Percentiles rank a stretch among this genome's conserved stretches.
Evolutionary conservation across 331 rosid species (phyloP).

Genomic region (Phaseolus coccineus): DNA sequence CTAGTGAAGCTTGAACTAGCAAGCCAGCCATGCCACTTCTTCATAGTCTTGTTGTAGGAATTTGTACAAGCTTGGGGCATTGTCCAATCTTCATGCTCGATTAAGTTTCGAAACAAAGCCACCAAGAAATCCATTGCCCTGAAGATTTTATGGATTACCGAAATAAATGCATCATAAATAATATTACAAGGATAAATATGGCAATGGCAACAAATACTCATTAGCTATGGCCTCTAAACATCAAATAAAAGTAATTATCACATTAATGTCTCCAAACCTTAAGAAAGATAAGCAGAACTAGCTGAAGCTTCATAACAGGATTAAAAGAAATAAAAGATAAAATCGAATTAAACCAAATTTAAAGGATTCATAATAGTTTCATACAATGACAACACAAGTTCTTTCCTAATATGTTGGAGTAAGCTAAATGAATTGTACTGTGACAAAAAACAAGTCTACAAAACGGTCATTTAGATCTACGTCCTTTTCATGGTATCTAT

Average conservation of each 20-base stretch:
- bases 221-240: conserved; percentile 3
- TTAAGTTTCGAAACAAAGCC: conserved; percentile 77
- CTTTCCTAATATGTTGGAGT: neutral
- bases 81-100: conserved; percentile 86
- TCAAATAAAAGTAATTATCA: conserved; percentile 1
- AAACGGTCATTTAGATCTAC: neutral
- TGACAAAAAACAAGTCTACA: neutral
- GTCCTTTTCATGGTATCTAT: neutral
- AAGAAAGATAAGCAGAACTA: neutral
- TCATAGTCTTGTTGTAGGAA: conserved; percentile 86
- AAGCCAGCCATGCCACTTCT: too few relatives aligned
- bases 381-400: conserved; percentile 10
- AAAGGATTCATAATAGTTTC: conserved; percentile 27
- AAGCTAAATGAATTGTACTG: neutral
- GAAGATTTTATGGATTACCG: conserved; percentile 42
- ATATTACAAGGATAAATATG: conserved; percentile 20
- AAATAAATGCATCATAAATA: conserved; percentile 17
- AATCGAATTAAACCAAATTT: conserved; percentile 20
- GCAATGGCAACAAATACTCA: conserved; percentile 24
- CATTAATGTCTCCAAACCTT: neutral
- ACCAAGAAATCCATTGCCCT: conserved; percentile 99
- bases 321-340: conserved; percentile 15
- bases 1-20: too few relatives aligned
- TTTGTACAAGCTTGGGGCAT: conserved; percentile 93
- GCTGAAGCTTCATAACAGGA: neutral